phyloP scores from a whole-genome alignment of 1,139 yeast species.

The Hyphopichia fennica region DNA sequence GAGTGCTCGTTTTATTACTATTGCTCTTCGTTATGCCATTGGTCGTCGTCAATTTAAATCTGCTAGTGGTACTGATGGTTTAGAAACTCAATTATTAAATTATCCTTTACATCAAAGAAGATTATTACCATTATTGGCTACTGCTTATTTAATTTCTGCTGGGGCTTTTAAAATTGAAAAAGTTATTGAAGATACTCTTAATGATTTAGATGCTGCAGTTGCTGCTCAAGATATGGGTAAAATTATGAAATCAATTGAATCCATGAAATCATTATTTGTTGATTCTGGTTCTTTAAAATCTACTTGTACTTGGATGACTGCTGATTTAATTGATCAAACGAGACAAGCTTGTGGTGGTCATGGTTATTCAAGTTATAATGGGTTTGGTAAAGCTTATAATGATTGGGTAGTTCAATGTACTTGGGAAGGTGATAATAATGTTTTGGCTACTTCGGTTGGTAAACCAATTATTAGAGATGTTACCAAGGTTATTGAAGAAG shows the following conservation, averaged over 20 bases:
- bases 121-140: constrained; percentile 46
- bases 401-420: constrained; percentile 56
- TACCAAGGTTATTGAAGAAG: constrained; percentile 30
- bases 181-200: constrained; percentile 29
- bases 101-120: constrained; percentile 51
- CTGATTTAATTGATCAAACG: constrained; percentile 46
- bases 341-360: constrained; percentile 57
- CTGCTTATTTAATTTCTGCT: constrained; percentile 40
- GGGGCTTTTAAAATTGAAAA: constrained; percentile 41
- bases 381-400: constrained; percentile 48
- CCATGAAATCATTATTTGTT: constrained; percentile 44
- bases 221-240: constrained; percentile 32
- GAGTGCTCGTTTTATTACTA: constrained; percentile 41
- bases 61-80: constrained; percentile 25
- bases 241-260: constrained; percentile 38
- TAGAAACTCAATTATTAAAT: constrained; percentile 43
- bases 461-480: constrained; percentile 44
- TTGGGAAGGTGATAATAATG: constrained; percentile 56
- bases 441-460: constrained; percentile 47
- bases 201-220: constrained; percentile 37
- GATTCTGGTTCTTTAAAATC: constrained; percentile 52
- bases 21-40: constrained; percentile 46
- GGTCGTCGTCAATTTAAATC: constrained; percentile 47
- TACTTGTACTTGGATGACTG: constrained; percentile 50
- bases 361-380: constrained; percentile 49